Evolutionary conservation across 805 yeast genomes (phyloP).

Genomic region (Candida nitratophila): DNA sequence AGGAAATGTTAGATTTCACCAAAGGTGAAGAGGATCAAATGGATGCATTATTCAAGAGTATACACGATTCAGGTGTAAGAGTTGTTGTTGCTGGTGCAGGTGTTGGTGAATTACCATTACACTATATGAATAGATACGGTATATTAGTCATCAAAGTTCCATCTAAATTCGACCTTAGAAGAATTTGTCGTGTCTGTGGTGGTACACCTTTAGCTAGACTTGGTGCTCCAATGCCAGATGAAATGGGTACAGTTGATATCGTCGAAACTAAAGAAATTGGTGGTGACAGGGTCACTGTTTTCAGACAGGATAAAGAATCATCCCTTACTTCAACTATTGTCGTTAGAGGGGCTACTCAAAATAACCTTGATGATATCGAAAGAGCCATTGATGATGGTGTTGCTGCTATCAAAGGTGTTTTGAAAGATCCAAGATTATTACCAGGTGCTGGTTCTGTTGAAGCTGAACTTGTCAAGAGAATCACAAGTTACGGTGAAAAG

Average conservation of each 20-base stretch:
- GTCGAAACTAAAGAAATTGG: constrained; percentile 94
- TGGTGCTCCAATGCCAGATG: constrained; percentile 94
- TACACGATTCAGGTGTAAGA: constrained; percentile 75
- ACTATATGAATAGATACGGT: constrained; percentile 81
- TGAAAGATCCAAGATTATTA: constrained; percentile 72
- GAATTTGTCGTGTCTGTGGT: constrained; percentile 93
- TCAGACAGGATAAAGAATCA: constrained; percentile 60
- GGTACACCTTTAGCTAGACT: constrained; percentile 92
- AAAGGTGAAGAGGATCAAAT: constrained; percentile 95
- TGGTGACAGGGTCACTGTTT: constrained; percentile 93
- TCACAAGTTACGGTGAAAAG: constrained; percentile 81
- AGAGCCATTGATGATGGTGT: constrained; percentile 98
- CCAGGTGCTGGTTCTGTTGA: constrained; percentile 98
- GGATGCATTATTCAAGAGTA: constrained; percentile 76
- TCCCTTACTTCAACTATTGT: constrained; percentile 90
- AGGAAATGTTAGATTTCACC: constrained; percentile 93
- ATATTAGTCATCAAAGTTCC: constrained; percentile 85
- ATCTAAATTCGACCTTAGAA: constrained; percentile 88
- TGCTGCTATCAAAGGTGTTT: constrained; percentile 79
- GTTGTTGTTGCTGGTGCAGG: constrained; percentile 94
- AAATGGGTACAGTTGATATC: constrained; percentile 79
- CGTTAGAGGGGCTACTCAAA: constrained; percentile 94
- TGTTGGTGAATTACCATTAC: constrained; percentile 88
- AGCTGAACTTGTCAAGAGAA: constrained; percentile 73
- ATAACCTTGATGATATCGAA: constrained; percentile 88